Evolutionary conservation across 2,329 filamentous ascomycete genomes (phyloP).

Genomic region (Xylaria sp.): DNA sequence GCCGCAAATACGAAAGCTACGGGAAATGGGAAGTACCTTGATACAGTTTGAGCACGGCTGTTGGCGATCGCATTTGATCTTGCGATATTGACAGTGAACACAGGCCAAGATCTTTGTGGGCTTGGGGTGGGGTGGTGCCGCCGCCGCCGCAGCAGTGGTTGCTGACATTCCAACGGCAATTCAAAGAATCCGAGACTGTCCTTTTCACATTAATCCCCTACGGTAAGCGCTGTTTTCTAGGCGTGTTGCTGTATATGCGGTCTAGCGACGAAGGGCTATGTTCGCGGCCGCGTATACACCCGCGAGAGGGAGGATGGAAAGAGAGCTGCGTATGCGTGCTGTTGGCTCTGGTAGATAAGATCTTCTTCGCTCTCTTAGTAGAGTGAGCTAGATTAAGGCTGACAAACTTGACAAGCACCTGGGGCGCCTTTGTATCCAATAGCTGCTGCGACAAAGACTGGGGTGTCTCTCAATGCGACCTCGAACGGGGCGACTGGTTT

Average conservation of each 20-base stretch:
- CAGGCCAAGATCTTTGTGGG: slow-evolving; percentile 52
- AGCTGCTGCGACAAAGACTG: background rate
- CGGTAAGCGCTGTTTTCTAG: background rate
- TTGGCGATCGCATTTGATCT: slow-evolving; percentile 65
- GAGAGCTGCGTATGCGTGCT: background rate
- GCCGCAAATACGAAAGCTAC: background rate
- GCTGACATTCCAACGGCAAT: slow-evolving; percentile 21
- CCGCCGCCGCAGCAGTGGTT: background rate
- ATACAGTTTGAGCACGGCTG: slow-evolving; percentile 63
- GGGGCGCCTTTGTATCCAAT: background rate
- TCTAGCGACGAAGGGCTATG: background rate
- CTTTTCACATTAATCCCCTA: background rate
- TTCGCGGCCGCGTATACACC: background rate
- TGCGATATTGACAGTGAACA: slow-evolving; percentile 67
- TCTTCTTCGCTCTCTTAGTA: background rate
- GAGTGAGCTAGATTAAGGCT: slow-evolving; percentile 11
- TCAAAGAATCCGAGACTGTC: background rate
- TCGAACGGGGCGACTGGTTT: background rate
- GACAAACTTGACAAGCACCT: background rate
- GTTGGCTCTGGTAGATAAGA: slow-evolving; percentile 1
- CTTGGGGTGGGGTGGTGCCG: slow-evolving; percentile 25
- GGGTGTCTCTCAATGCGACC: slow-evolving; percentile 8
- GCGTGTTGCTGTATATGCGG: background rate
- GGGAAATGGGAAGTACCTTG: slow-evolving; percentile 38
- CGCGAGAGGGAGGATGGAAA: background rate